Conservation (phyloP, 2,329 filamentous ascomycete genomes). For the Cercospora zeae-maydis region DNA sequence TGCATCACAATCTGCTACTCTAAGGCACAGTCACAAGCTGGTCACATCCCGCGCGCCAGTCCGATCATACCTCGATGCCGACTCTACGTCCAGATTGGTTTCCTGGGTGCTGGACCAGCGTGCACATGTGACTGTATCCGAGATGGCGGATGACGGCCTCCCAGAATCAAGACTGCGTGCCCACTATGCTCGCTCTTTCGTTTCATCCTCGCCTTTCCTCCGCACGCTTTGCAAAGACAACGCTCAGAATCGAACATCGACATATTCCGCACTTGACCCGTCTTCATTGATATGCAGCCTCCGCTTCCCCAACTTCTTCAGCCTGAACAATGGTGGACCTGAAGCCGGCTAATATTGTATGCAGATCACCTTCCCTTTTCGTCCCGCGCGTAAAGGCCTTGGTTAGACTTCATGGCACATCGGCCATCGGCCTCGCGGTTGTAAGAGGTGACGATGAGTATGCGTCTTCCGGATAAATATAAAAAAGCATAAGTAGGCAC, state of each 20-base stretch:
- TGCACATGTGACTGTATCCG: too few species aligned
- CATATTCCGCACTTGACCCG: neutral
- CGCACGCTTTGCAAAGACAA: neutral
- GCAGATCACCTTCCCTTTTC: slow-evolving; percentile 5
- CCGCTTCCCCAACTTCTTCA: neutral
- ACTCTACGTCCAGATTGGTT: too few species aligned
- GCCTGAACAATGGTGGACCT: slow-evolving; percentile 1
- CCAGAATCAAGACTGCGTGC: too few species aligned
- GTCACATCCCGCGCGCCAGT: neutral
- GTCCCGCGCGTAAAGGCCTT: neutral
- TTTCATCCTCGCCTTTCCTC: neutral
- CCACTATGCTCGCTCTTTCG: neutral
- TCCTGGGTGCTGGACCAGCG: too few species aligned
- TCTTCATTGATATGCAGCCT: neutral
- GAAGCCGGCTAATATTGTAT: slow-evolving; percentile 2
- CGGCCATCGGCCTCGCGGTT: neutral
- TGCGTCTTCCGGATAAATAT: neutral
- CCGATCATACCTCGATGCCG: too few species aligned
- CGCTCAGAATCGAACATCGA: neutral
- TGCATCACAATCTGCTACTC: too few species aligned
- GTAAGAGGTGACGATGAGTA: neutral
- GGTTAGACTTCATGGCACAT: too few species aligned
- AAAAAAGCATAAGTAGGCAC: neutral
- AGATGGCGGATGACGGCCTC: too few species aligned
- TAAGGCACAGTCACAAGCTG: neutral